Base-by-base conservation (phyloP, 2,329 filamentous ascomycete species). In the Monosporascus sp. region DNA sequence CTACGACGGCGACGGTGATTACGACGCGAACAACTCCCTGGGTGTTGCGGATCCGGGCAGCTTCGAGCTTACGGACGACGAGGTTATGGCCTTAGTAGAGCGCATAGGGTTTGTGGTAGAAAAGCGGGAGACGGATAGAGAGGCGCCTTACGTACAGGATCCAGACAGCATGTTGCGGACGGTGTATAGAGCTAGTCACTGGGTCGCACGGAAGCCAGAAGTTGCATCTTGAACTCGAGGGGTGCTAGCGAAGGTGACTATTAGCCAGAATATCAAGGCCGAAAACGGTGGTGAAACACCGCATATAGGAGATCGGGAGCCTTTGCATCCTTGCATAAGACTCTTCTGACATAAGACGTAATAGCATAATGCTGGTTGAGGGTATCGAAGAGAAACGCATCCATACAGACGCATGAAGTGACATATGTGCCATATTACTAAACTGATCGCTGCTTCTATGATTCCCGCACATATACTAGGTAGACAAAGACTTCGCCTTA, bases 1-100 rank as follows among this genome's bases (percentile, higher is more conserved):
- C 14, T 73, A 76, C 41, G 77, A 79, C 50, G 75, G 74, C 27
- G 77, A 80, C 49, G 75, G 74, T 31, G 76, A 78, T 54, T 72
- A 77, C 57, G 77, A 80, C 55, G 70, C 71, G 35, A 72, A 70
- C 50, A 74, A 70, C 54, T 77, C 76, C 17, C 76, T 79, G 45
- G 90, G 90, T 1, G 95, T 97, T 58, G 91, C 85, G 0, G 91
- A 96, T 62, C 90, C 90, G 0, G 94, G 94, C 0, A 91, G 86
- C 57, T 89, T 97, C 60, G 94, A 99, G 74, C 77, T 99, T 51
- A 87, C 88, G 1, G 84, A 96, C 55, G 90, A 96, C 27, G 94
- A 99, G 74, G 88, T 99, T 9, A 72, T 95, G 54, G 78, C 79
- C 17, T 74, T 99, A 43, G 79, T 97, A 2, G 74, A 85, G 60